Conservation (phyloP, 768 basidiomycete species). For the Naganishia vishniacii region DNA sequence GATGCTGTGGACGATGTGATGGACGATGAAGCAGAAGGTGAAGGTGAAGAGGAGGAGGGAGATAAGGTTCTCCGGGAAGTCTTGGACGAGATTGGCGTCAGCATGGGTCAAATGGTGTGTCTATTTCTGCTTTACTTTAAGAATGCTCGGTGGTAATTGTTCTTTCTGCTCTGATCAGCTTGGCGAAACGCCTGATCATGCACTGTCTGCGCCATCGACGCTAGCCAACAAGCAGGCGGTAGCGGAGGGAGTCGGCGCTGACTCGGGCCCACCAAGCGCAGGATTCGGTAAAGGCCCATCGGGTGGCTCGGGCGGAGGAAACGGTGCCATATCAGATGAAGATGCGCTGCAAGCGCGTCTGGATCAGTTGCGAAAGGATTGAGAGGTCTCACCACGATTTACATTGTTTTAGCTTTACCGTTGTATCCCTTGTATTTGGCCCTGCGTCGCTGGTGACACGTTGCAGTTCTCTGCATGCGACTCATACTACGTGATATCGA, state of each 20-base stretch:
- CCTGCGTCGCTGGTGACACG: too few species aligned
- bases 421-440: neutral
- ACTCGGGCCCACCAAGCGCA: conserved; percentile 46
- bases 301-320: conserved; percentile 49
- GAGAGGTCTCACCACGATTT: neutral
- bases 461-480: too few species aligned
- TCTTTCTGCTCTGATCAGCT: conserved; percentile 55
- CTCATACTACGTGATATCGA: too few species aligned
- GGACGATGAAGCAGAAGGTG: conserved; percentile 68
- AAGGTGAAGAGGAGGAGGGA: conserved; percentile 92
- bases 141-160: neutral
- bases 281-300: conserved; percentile 34
- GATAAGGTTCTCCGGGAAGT: conserved; percentile 94
- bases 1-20: conserved; percentile 96
- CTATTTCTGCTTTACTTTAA: neutral
- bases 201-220: conserved; percentile 60
- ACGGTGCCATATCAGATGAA: conserved; percentile 61
- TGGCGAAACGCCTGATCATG: conserved; percentile 67
- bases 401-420: neutral
- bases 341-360: conserved; percentile 89
- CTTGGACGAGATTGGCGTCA: conserved; percentile 92
- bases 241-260: conserved; percentile 56
- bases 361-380: conserved; percentile 62
- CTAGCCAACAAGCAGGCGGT: conserved; percentile 70
- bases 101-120: conserved; percentile 67